A percentile compares a stretch with the other conserved stretches of the same genome.
phyloP scores from a whole-genome alignment of 257 asterid genomes.

The Solanum stenotomum region DNA sequence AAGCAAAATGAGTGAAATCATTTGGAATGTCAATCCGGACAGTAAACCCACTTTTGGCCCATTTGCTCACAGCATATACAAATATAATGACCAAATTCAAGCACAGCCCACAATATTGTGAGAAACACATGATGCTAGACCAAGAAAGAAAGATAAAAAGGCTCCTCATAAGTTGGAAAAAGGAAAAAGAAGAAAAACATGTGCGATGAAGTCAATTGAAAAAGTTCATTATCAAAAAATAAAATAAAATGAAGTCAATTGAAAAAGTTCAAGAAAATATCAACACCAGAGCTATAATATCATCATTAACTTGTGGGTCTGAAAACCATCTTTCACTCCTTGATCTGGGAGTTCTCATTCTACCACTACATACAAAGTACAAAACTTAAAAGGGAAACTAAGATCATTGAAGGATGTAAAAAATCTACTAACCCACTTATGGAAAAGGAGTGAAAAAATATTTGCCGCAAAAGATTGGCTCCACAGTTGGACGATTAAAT shows the following conservation, averaged over 20 bases:
- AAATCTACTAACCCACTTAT: slow-evolving; percentile 72
- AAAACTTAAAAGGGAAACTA: background rate
- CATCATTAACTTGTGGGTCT: background rate
- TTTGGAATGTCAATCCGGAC: background rate
- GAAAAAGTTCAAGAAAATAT: background rate
- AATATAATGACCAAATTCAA: background rate
- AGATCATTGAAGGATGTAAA: background rate
- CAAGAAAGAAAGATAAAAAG: background rate
- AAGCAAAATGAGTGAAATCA: background rate
- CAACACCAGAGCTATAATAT: background rate
- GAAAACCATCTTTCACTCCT: background rate
- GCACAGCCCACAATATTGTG: background rate
- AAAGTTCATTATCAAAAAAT: background rate
- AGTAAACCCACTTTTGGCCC: background rate
- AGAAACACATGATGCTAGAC: background rate
- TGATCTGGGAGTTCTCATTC: background rate
- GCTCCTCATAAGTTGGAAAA: background rate
- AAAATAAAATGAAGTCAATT: background rate
- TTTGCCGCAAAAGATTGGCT: slow-evolving; percentile 92
- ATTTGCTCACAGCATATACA: background rate
- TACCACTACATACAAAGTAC: background rate
- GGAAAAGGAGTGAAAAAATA: slow-evolving; percentile 71
- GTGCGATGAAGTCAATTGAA: background rate
- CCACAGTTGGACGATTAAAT: slow-evolving; percentile 73
- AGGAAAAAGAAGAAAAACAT: background rate